Conservation (phyloP, 331 rosid species). For the Rosa hybrid region DNA sequence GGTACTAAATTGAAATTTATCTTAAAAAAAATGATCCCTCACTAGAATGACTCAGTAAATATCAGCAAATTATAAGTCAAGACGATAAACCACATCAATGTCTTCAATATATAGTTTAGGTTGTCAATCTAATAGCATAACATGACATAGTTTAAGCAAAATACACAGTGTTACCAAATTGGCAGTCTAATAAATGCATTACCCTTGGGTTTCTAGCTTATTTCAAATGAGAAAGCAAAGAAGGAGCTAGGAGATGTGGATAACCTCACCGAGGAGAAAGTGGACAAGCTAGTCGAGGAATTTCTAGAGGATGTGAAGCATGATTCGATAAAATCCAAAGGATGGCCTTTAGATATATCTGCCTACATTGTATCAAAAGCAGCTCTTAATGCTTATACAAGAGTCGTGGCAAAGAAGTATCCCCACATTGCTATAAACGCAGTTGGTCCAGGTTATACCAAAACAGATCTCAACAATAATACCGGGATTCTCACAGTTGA, state of each 20-base stretch:
- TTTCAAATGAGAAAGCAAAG: not conserved
- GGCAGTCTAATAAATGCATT: not conserved
- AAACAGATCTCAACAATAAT: not conserved
- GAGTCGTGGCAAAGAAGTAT: constrained; percentile 5
- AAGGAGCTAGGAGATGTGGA: not conserved
- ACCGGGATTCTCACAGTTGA: not conserved
- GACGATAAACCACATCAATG: no score
- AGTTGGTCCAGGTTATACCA: not conserved
- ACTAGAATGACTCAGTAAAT: no score
- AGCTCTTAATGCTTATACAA: constrained; percentile 17
- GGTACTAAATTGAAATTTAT: no score
- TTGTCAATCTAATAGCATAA: no score
- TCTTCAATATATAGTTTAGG: no score
- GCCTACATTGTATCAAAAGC: constrained; percentile 11
- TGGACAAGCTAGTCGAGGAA: constrained; percentile 6
- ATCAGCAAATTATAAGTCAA: no score
- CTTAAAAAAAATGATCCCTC: no score
- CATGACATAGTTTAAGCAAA: no score
- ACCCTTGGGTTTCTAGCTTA: not conserved
- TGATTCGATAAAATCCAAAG: constrained; percentile 14
- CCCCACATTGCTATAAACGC: constrained; percentile 2
- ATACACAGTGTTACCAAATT: no score
- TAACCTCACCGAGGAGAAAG: constrained; percentile 4
- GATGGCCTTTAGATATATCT: not conserved
- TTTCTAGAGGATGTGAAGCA: constrained; percentile 18